Evolutionary conservation across 129 eudicot genomes (phyloP).

Genomic region (Pulicaria dysenterica): DNA sequence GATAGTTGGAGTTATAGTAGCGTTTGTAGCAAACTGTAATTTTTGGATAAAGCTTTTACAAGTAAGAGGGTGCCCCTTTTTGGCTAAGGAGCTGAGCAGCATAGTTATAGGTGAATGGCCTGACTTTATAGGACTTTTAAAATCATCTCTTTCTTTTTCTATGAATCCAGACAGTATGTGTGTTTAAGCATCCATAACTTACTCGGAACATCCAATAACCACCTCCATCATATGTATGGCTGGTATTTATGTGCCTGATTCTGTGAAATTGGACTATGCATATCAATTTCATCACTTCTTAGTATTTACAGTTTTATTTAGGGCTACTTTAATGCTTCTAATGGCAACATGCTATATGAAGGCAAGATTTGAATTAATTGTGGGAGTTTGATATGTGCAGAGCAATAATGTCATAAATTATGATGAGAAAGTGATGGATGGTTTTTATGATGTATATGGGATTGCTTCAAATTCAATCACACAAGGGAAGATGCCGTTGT

Average conservation of each 20-base stretch:
- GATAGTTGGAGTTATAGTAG: constrained; percentile 15
- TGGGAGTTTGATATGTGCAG: constrained; percentile 53
- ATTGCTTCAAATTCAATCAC: constrained; percentile 46
- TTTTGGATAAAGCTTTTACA: background rate
- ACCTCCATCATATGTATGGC: constrained; percentile 5
- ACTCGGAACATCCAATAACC: constrained; percentile 13
- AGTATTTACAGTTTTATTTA: constrained; percentile 16
- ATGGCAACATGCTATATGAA: constrained; percentile 26
- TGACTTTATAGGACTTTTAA: background rate
- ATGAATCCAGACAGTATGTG: background rate
- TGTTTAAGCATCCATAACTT: background rate
- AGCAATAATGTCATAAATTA: constrained; percentile 75
- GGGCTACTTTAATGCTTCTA: constrained; percentile 24
- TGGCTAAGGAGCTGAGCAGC: background rate
- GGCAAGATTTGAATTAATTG: constrained; percentile 24
- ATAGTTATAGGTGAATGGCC: constrained; percentile 8
- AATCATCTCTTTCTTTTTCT: background rate
- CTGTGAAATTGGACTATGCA: background rate
- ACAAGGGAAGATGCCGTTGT: constrained; percentile 76
- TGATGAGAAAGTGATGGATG: constrained; percentile 80
- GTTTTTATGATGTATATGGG: constrained; percentile 87
- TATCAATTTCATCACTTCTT: constrained; percentile 3
- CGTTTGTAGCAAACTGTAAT: background rate
- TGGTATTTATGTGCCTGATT: constrained; percentile 6
- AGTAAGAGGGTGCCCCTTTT: background rate